These are phyloP conservation scores for Pilasporangium apinafurcum DNA, from an alignment of 352 stramenopile species.

Conservation along the genomic window DNA sequence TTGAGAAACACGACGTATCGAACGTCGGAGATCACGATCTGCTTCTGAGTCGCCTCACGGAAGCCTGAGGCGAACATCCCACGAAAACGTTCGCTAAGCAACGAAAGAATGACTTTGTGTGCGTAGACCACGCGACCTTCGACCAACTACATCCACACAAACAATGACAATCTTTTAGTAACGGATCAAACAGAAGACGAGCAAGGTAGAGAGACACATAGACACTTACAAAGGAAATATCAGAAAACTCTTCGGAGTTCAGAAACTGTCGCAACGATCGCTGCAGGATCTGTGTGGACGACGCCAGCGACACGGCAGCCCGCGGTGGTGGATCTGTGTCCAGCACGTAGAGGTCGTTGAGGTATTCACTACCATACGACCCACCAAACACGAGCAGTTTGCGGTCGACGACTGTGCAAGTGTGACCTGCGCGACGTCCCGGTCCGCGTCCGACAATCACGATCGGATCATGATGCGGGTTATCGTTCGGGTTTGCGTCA, in stretches of 20 bases:
- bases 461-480: slow-evolving; percentile 60
- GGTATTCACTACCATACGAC: slow-evolving; percentile 88
- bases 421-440: slow-evolving; percentile 90
- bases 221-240: slow-evolving; percentile 89
- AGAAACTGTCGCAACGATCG: slow-evolving; percentile 85
- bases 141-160: slow-evolving; percentile 48
- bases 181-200: neutral
- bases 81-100: slow-evolving; percentile 91
- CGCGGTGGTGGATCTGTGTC: slow-evolving; percentile 90
- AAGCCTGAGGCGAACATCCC: slow-evolving; percentile 94
- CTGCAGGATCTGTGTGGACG: slow-evolving; percentile 56
- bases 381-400: slow-evolving; percentile 94
- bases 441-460: slow-evolving; percentile 83
- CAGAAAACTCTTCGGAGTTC: slow-evolving; percentile 91
- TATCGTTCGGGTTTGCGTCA: slow-evolving; percentile 66
- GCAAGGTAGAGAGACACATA: neutral
- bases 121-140: slow-evolving; percentile 90
- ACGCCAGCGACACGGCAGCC: slow-evolving; percentile 75
- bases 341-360: slow-evolving; percentile 94
- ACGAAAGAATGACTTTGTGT: slow-evolving; percentile 92
- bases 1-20: slow-evolving; percentile 87
- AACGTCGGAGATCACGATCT: slow-evolving; percentile 90
- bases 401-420: slow-evolving; percentile 89
- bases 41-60: slow-evolving; percentile 66
- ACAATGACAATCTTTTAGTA: neutral